phyloP scores from a whole-genome alignment of 1,284 basidiomycete genomes.

The Austroboletus novae-zelandiae region DNA sequence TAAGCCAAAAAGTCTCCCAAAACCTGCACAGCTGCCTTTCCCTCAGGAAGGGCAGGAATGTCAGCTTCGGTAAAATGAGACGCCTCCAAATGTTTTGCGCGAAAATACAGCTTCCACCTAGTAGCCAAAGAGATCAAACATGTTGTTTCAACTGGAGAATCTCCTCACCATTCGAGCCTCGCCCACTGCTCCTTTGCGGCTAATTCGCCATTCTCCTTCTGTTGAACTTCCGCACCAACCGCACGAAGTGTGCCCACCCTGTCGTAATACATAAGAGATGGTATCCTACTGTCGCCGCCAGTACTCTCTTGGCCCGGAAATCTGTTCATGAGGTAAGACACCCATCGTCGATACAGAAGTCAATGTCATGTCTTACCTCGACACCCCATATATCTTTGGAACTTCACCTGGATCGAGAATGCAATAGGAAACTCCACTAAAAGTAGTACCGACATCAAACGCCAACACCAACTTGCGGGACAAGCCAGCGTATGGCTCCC shows the following conservation, averaged over 20 bases:
- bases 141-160: neutral
- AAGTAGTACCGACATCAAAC: slow-evolving; percentile 52
- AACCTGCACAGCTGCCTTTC: slow-evolving; percentile 44
- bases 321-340: slow-evolving; percentile 22
- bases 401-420: slow-evolving; percentile 45
- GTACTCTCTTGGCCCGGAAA: slow-evolving; percentile 39
- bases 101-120: slow-evolving; percentile 59
- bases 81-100: slow-evolving; percentile 34
- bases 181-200: slow-evolving; percentile 43
- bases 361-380: slow-evolving; percentile 27
- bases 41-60: slow-evolving; percentile 43
- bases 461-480: slow-evolving; percentile 44
- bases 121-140: neutral
- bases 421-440: slow-evolving; percentile 46
- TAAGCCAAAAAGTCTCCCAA: slow-evolving; percentile 52
- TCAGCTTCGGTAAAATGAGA: slow-evolving; percentile 20
- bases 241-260: slow-evolving; percentile 40
- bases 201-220: slow-evolving; percentile 35
- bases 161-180: slow-evolving; percentile 47
- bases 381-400: slow-evolving; percentile 44
- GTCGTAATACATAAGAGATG: slow-evolving; percentile 52
- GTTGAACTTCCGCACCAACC: slow-evolving; percentile 47
- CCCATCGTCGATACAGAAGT: neutral
- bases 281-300: slow-evolving; percentile 47
- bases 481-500: slow-evolving; percentile 30